These are phyloP conservation scores for Blastobotrys petasosporus DNA, from an alignment of 1,139 yeast genomes.

Conservation along the genomic window DNA sequence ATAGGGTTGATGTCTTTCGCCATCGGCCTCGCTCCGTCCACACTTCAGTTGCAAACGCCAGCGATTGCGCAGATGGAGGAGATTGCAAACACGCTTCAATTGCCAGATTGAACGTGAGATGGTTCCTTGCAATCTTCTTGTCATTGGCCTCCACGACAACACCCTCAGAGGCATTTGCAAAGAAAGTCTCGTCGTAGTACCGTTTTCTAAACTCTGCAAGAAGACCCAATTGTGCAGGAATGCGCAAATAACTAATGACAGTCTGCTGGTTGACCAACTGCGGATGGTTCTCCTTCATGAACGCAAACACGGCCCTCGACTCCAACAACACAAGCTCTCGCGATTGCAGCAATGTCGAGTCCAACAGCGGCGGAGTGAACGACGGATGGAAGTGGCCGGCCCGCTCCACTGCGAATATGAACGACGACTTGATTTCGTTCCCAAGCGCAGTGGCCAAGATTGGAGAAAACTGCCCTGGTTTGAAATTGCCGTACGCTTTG, in stretches of 20 bases:
- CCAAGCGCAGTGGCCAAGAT: slow-evolving; percentile 31
- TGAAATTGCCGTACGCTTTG: slow-evolving; percentile 32
- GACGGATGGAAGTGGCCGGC: slow-evolving; percentile 4
- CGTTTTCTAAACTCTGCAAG: slow-evolving; percentile 48
- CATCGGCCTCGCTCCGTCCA: slow-evolving; percentile 77
- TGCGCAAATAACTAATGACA: slow-evolving; percentile 48
- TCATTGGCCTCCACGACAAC: slow-evolving; percentile 9
- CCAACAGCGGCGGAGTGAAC: slow-evolving; percentile 58
- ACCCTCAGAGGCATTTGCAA: slow-evolving; percentile 27
- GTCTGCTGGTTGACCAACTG: slow-evolving; percentile 40
- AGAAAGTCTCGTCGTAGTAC: slow-evolving; percentile 45
- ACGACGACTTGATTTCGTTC: slow-evolving; percentile 25
- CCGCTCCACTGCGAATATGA: slow-evolving; percentile 17
- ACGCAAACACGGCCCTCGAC: slow-evolving; percentile 71
- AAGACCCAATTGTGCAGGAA: slow-evolving; percentile 46
- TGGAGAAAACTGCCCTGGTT: slow-evolving; percentile 33
- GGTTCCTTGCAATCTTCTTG: slow-evolving; percentile 39
- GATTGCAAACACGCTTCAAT: slow-evolving; percentile 55
- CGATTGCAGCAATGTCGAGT: slow-evolving; percentile 42
- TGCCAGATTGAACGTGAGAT: slow-evolving; percentile 54
- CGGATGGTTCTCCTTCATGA: slow-evolving; percentile 41
- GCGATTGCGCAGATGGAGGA: slow-evolving; percentile 37
- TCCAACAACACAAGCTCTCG: slow-evolving; percentile 56
- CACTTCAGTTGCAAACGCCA: slow-evolving; percentile 53
- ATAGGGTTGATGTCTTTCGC: slow-evolving; percentile 46